phyloP scores from a whole-genome alignment of 2,329 filamentous ascomycete genomes.

The Stagonosporopsis vannaccii region DNA sequence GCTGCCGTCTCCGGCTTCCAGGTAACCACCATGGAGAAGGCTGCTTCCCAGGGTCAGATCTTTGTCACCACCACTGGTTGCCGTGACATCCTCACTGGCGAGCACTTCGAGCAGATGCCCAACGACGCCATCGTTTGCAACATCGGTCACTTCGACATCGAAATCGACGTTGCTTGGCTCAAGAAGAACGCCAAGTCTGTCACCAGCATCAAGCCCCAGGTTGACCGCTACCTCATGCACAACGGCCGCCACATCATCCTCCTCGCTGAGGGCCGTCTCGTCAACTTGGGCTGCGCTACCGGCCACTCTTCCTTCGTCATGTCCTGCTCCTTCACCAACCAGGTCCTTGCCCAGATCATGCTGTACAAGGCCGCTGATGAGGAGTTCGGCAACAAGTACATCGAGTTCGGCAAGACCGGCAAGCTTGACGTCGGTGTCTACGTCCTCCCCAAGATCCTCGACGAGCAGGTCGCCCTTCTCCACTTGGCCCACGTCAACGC shows the following conservation, averaged over 20 bases:
- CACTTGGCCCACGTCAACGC: slow-evolving; percentile 94
- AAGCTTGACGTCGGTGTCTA: slow-evolving; percentile 94
- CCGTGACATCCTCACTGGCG: slow-evolving; percentile 92
- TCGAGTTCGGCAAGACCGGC: slow-evolving; percentile 91
- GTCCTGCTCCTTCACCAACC: slow-evolving; percentile 99
- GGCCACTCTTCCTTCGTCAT: slow-evolving; percentile 99
- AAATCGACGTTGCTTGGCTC: slow-evolving; percentile 99
- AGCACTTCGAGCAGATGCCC: slow-evolving; percentile 93
- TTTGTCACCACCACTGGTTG: slow-evolving; percentile 99
- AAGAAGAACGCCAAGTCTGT: slow-evolving; percentile 94
- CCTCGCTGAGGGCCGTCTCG: slow-evolving; percentile 95
- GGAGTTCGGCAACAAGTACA: slow-evolving; percentile 89
- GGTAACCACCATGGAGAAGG: slow-evolving; percentile 98
- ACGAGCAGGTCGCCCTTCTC: slow-evolving; percentile 96
- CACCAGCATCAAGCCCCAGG: slow-evolving; percentile 99
- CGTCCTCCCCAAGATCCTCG: slow-evolving; percentile 97
- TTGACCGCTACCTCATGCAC: slow-evolving; percentile 95
- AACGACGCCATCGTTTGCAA: slow-evolving; percentile 99
- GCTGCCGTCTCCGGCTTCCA: slow-evolving; percentile 97
- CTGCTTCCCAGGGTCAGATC: slow-evolving; percentile 87
- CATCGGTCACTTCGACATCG: slow-evolving; percentile 99
- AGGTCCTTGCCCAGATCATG: slow-evolving; percentile 99
- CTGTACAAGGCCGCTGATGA: slow-evolving; percentile 92
- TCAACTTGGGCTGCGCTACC: slow-evolving; percentile 99
- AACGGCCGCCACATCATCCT: slow-evolving; percentile 97